Conservation (phyloP, 495 filamentous ascomycete genomes). For the Penicillium desertorum region DNA sequence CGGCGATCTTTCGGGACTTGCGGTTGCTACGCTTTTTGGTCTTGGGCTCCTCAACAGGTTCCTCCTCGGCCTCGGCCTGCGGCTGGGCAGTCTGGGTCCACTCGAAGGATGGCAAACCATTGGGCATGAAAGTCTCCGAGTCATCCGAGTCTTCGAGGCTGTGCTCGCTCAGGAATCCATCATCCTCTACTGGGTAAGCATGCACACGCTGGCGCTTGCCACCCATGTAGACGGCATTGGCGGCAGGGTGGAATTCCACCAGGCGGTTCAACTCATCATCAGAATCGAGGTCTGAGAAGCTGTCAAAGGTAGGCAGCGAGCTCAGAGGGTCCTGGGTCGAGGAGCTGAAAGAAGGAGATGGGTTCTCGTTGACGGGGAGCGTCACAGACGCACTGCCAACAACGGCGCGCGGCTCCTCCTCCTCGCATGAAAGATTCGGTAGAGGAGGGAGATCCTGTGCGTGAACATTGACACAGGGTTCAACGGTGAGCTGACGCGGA, state of each 20-base stretch:
- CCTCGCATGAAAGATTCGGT: constrained; percentile 66
- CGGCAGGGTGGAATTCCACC: constrained; percentile 63
- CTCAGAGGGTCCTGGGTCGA: constrained; percentile 52
- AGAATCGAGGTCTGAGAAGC: constrained; percentile 86
- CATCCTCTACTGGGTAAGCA: constrained; percentile 67
- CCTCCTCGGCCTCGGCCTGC: constrained; percentile 27
- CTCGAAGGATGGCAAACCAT: constrained; percentile 46
- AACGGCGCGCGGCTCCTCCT: constrained; percentile 75
- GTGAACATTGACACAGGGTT: constrained; percentile 52
- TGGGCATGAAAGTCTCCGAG: constrained; percentile 54
- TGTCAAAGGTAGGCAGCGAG: constrained; percentile 75
- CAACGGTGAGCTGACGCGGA: constrained; percentile 85
- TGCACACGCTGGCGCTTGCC: constrained; percentile 77
- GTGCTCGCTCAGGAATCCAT: constrained; percentile 71
- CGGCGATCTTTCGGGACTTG: constrained; percentile 53
- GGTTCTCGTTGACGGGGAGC: constrained; percentile 52
- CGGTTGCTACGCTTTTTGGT: constrained; percentile 60
- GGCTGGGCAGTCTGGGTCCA: constrained; percentile 33
- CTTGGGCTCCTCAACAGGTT: constrained; percentile 46
- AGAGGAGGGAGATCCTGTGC: constrained; percentile 66
- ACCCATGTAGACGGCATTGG: constrained; percentile 61
- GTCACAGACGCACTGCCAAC: constrained; percentile 64
- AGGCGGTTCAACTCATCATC: constrained; percentile 86
- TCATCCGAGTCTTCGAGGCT: constrained; percentile 77
- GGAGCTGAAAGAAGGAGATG: constrained; percentile 48